Evolutionary conservation across 371 early-diverging fungal species (phyloP), one percentile per base, ranked within the genome.

Genomic region (Rhizomucor pusillus): DNA sequence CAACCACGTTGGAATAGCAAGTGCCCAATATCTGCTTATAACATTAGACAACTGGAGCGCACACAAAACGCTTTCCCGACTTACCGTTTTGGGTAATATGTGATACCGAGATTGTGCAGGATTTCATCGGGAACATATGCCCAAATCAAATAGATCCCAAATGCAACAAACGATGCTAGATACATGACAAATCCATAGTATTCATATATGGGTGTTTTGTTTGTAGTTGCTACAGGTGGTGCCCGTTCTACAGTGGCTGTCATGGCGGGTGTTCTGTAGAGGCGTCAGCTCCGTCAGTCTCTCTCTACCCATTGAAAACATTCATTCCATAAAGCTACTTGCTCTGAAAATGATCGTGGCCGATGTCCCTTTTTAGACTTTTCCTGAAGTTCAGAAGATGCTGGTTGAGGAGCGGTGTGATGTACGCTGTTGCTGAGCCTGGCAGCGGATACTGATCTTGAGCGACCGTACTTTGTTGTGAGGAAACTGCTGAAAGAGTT

Each of bases 121-220:
- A 83, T 71, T 22, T 77, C 70, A 59, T 92, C 90, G n/a, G 94
- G 91, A 5, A 90, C 74, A 60, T 89, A 86, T 0, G 91, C 90
- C 92, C 91, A 92, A 34, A 84, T 65, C 20, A 91, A 58, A 49
- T 90, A 91, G 56, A 88, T 75, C 12, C 84, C 86, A 58, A 88
- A 84, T 7, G 77, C 79, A 9, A 90, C 83, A 65, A 87, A 84
- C 1, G 93, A 90, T 6, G 84, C 73, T n/a, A 92, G 75, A 55
- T 92, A 92, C 55, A 90, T 73, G 14, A 86, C 91, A 67, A 92
- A 92, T 12, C 93, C 93, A 63, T 90, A 88, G 65, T 90, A 90
- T 52, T 92, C 92, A 56, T 87, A 87, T 0, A 87, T 81, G 7
- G 90, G 90, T 14, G 86, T 90, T 47, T 86, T 87, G 45, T 82